Conservation (phyloP, 768 basidiomycete genomes). For the Lactarius psammicola region DNA sequence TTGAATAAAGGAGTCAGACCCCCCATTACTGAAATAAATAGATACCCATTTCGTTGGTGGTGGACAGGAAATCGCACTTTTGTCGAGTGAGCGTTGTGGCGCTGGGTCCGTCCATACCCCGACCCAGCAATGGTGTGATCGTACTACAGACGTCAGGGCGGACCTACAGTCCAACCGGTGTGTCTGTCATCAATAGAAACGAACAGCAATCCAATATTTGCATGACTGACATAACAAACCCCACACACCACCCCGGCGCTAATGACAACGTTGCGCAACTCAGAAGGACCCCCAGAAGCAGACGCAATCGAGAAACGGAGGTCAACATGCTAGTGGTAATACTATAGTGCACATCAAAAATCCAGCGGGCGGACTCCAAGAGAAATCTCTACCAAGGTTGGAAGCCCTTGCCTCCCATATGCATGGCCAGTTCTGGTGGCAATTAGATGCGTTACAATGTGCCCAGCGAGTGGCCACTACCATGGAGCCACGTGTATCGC, state of each 20-base stretch:
- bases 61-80: background rate
- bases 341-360: too few relatives aligned
- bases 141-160: too few relatives aligned
- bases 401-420: too few relatives aligned
- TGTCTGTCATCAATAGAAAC: too few relatives aligned
- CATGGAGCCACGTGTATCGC: too few relatives aligned
- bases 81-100: background rate
- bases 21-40: background rate
- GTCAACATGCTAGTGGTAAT: too few relatives aligned
- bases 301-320: background rate
- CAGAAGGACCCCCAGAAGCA: background rate
- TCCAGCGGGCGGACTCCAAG: too few relatives aligned
- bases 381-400: background rate
- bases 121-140: background rate
- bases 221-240: too few relatives aligned
- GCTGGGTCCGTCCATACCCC: background rate
- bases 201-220: background rate
- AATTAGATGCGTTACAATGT: too few relatives aligned
- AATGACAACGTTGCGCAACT: background rate
- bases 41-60: background rate
- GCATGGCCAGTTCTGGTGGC: background rate
- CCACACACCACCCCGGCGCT: too few relatives aligned
- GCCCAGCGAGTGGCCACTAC: too few relatives aligned
- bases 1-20: background rate
- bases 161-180: too few relatives aligned